Evolutionary conservation across 495 filamentous ascomycete species (phyloP).

Genomic region (Symbiotaphrina buchneri): DNA sequence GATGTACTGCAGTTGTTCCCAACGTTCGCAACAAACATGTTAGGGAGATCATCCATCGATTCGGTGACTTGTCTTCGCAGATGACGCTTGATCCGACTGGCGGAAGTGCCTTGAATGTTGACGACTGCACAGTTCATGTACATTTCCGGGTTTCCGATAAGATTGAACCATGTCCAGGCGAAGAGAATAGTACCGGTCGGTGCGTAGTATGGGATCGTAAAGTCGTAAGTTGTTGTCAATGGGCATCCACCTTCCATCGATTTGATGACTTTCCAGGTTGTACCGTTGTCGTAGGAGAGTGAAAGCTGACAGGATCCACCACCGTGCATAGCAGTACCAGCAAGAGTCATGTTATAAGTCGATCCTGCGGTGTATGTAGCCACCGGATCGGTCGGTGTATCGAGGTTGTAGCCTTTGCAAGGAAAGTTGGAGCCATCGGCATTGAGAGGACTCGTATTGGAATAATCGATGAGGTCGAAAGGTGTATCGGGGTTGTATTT

Average conservation of each 20-base stretch:
- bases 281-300: constrained; percentile 37
- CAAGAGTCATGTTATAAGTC: constrained; percentile 30
- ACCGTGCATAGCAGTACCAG: constrained; percentile 31
- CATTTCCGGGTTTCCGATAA: constrained; percentile 41
- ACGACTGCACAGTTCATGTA: constrained; percentile 47
- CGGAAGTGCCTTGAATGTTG: constrained; percentile 20
- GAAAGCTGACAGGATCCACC: constrained; percentile 45
- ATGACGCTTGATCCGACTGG: too few species aligned
- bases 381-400: not conserved
- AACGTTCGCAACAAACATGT: constrained; percentile 36
- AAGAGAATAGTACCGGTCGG: constrained; percentile 35
- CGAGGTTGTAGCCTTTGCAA: constrained; percentile 1
- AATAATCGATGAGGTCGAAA: not conserved
- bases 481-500: not conserved
- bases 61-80: too few species aligned
- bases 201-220: constrained; percentile 38
- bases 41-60: constrained; percentile 27
- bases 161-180: constrained; percentile 44
- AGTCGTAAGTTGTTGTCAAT: constrained; percentile 23
- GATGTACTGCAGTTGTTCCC: constrained; percentile 18
- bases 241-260: constrained; percentile 42
- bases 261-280: constrained; percentile 39
- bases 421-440: not conserved
- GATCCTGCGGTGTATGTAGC: not conserved
- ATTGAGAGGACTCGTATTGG: not conserved